These are phyloP conservation scores for Hypomontagnella submonticulosa DNA, from an alignment of 495 filamentous ascomycete genomes.

Conservation along the genomic window DNA sequence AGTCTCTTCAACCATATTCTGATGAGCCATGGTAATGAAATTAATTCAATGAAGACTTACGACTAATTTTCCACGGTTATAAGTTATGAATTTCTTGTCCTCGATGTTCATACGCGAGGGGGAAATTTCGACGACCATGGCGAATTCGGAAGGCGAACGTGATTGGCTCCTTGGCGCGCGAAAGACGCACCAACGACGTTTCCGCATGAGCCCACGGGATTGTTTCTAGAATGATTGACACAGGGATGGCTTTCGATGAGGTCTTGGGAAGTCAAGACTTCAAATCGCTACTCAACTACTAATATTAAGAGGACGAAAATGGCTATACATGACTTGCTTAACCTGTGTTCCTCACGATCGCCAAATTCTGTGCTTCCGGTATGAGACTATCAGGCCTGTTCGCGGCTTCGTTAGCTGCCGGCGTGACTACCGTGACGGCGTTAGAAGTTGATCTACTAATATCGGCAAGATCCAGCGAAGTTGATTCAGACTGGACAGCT, in stretches of 20 bases:
- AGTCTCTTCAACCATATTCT: too few relatives aligned
- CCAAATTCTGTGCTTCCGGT: background rate
- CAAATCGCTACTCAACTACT: background rate
- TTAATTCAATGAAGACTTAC: too few relatives aligned
- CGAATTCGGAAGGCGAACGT: constrained; percentile 29
- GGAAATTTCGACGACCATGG: constrained; percentile 17
- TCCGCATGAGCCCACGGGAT: constrained; percentile 26
- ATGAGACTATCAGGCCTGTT: constrained; percentile 21
- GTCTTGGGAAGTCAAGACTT: constrained; percentile 3
- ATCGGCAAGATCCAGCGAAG: constrained; percentile 31
- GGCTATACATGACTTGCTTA: constrained; percentile 3
- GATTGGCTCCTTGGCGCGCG: constrained; percentile 25
- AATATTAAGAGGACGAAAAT: constrained; percentile 19
- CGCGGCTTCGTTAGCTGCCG: constrained; percentile 20
- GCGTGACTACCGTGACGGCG: background rate
- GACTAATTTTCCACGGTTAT: background rate
- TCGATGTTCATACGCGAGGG: background rate
- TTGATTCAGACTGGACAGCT: constrained; percentile 38
- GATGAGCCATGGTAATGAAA: too few relatives aligned
- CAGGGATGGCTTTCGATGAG: constrained; percentile 16
- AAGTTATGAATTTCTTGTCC: background rate
- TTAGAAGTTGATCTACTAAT: constrained; percentile 35
- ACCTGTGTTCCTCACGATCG: constrained; percentile 4
- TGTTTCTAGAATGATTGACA: constrained; percentile 13
- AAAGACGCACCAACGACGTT: constrained; percentile 24